phyloP scores from a whole-genome alignment of 2,329 filamentous ascomycete genomes.

The Botrytis tulipae region DNA sequence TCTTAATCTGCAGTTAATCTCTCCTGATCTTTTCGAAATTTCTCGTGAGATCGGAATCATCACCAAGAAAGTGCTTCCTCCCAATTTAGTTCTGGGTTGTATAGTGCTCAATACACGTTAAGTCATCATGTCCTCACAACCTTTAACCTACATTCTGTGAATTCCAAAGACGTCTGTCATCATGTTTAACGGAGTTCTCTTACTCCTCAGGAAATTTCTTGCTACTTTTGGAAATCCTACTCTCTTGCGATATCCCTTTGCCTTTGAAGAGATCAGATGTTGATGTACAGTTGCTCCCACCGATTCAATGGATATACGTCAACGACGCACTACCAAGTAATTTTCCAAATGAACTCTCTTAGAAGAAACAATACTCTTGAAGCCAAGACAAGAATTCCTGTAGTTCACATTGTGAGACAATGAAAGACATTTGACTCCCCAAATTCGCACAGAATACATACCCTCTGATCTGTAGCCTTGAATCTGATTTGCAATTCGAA shows the following conservation, averaged over 20 bases:
- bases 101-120: background rate
- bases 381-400: too few species aligned
- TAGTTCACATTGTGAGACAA: background rate
- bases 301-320: background rate
- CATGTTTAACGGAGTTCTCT: fast-evolving
- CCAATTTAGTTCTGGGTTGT: background rate
- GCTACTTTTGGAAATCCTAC: background rate
- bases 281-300: background rate
- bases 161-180: background rate
- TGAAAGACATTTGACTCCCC: background rate
- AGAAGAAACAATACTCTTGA: too few species aligned
- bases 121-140: background rate
- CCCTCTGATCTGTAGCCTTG: too few species aligned
- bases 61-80: background rate
- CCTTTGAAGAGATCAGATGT: background rate
- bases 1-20: fast-evolving
- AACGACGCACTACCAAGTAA: too few species aligned
- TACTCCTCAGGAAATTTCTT: background rate
- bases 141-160: background rate
- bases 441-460: background rate
- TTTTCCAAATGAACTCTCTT: too few species aligned
- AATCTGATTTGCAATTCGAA: background rate
- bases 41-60: background rate
- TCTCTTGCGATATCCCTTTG: background rate
- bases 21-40: background rate